phyloP scores from a whole-genome alignment of 148 eudicot species.

The Pharnaceum exiguum region DNA sequence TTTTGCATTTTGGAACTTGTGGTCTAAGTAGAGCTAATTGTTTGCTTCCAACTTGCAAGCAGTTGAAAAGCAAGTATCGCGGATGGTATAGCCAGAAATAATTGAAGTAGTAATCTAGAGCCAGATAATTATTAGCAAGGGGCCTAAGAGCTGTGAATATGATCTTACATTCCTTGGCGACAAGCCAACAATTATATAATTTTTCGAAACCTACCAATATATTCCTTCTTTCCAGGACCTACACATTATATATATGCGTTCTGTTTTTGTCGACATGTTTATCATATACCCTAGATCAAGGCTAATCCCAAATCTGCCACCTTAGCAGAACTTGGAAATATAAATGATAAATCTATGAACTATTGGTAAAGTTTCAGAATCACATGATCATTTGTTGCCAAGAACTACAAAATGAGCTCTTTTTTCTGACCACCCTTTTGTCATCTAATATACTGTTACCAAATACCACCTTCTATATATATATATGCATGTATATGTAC shows the following conservation, averaged over 20 bases:
- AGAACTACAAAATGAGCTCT: conserved; percentile 13
- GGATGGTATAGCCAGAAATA: too few species aligned
- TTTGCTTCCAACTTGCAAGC: too few species aligned
- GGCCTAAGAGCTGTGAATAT: too few species aligned
- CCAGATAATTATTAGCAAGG: too few species aligned
- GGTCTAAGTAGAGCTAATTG: too few species aligned
- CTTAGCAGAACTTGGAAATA: conserved; percentile 10
- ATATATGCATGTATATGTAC: too few species aligned
- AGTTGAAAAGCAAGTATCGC: too few species aligned
- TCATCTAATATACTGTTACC: conserved; percentile 12
- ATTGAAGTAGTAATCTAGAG: too few species aligned
- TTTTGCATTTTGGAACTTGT: too few species aligned
- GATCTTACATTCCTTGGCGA: too few species aligned
- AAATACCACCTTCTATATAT: conserved; percentile 15
- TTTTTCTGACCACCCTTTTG: conserved; percentile 20
- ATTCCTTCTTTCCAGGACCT: background rate
- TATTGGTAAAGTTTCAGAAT: background rate
- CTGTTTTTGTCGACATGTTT: conserved; percentile 12
- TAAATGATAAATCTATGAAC: conserved; percentile 2
- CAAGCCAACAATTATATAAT: background rate
- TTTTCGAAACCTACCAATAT: background rate
- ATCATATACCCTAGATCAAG: background rate
- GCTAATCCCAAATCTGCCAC: conserved; percentile 9
- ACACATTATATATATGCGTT: background rate
- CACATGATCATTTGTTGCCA: background rate